These are phyloP conservation scores for Metroxylon sagu DNA, from an alignment of 176 grass and related monocot species.

Conservation along the genomic window DNA sequence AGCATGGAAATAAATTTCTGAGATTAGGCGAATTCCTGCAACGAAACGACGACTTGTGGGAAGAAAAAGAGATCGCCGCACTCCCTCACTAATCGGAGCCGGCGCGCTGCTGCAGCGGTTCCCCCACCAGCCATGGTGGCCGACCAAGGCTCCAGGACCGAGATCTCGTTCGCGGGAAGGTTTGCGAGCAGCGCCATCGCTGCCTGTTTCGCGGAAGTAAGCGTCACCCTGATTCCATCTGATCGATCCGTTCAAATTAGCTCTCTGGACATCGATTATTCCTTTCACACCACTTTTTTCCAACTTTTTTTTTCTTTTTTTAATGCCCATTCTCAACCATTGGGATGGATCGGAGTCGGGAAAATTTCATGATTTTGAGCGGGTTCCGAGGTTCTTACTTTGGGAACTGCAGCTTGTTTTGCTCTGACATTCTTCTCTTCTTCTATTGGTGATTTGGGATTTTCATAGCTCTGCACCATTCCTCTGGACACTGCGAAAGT, in stretches of 20 bases:
- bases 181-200: constrained; percentile 95
- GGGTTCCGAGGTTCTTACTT: no score
- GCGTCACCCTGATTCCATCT: background rate
- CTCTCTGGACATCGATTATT: background rate
- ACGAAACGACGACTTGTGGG: no score
- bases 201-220: constrained; percentile 91
- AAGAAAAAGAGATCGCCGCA: no score
- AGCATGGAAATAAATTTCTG: no score
- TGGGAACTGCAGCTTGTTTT: no score
- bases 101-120: no score
- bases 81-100: no score
- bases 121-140: constrained; percentile 3
- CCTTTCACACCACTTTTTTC: background rate
- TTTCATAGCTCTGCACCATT: constrained; percentile 59
- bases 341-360: no score
- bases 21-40: no score
- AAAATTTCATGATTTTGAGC: no score
- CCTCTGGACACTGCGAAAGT: constrained; percentile 94
- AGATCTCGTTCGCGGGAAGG: constrained; percentile 84
- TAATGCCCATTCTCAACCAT: no score
- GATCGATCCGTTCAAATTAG: background rate
- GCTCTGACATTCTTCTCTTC: no score
- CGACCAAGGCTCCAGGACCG: constrained; percentile 40
- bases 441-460: constrained; percentile 4
- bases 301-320: background rate